phyloP scores from a whole-genome alignment of 1,284 basidiomycete genomes.

The Cutaneotrichosporon dermatis region DNA sequence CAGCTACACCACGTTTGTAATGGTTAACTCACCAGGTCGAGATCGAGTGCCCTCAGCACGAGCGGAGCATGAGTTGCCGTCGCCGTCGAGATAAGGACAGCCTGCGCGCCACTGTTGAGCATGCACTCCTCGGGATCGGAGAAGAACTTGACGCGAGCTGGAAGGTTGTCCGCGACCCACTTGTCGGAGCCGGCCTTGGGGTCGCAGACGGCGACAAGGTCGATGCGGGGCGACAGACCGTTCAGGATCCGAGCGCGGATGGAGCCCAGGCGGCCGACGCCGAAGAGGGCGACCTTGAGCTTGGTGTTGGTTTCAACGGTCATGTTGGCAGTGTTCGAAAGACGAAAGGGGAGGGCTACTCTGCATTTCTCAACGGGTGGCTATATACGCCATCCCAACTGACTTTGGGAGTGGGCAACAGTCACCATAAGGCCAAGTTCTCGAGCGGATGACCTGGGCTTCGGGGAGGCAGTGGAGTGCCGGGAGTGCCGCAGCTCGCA shows the following conservation, averaged over 20 bases:
- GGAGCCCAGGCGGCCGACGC: not conserved
- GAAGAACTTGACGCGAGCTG: not conserved
- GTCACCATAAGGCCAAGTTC: no score
- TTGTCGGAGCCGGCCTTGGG: not conserved
- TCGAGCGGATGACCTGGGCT: no score
- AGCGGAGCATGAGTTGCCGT: not conserved
- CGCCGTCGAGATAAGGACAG: not conserved
- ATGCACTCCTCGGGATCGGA: not conserved
- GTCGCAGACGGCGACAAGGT: not conserved
- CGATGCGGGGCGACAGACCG: not conserved
- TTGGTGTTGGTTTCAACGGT: not conserved
- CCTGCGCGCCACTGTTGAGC: not conserved
- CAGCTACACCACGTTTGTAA: no score
- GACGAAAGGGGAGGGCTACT: not conserved
- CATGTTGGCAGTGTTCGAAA: not conserved
- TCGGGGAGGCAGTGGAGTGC: no score
- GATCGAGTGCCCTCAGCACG: not conserved
- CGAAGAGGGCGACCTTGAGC: not conserved
- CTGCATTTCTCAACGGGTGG: no score
- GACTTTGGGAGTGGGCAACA: not conserved
- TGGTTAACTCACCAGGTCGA: not conserved
- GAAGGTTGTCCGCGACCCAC: not conserved
- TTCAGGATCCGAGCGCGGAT: not conserved
- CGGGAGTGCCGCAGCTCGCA: no score
- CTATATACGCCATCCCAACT: no score